A percentile compares a stretch with the other conserved stretches of the same genome.
Evolutionary conservation across 73 alveolate species (phyloP).

Genomic region (Stentor coeruleus): DNA sequence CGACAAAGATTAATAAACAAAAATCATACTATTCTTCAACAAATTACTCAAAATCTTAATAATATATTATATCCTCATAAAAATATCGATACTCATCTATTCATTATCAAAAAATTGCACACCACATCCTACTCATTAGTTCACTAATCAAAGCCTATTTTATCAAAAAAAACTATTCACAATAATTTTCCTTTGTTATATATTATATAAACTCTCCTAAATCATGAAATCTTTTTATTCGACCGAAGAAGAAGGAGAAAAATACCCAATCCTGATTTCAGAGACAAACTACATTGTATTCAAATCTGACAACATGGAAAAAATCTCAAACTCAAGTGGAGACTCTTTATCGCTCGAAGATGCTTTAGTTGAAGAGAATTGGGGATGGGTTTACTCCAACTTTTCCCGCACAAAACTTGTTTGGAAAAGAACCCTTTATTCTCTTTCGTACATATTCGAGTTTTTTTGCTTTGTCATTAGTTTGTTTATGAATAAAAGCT

Average conservation of each 20-base stretch:
- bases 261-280: neutral
- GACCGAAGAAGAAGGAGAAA: neutral
- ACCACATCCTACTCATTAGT: no score
- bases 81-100: constrained; percentile 65
- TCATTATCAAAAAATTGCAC: constrained; percentile 34
- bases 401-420: neutral
- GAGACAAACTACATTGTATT: neutral
- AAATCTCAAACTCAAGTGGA: neutral
- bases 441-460: neutral
- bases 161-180: neutral
- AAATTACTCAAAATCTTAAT: no score
- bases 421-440: neutral
- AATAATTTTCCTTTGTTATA: neutral
- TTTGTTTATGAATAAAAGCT: neutral
- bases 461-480: neutral
- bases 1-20: no score
- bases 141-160: no score
- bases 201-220: no score
- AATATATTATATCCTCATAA: constrained; percentile 59
- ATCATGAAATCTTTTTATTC: neutral
- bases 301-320: neutral
- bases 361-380: neutral
- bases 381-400: neutral
- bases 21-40: no score
- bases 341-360: neutral